Evolutionary conservation across 164 flowering plant species (phyloP).

Genomic region (Stephania cephalantha): DNA sequence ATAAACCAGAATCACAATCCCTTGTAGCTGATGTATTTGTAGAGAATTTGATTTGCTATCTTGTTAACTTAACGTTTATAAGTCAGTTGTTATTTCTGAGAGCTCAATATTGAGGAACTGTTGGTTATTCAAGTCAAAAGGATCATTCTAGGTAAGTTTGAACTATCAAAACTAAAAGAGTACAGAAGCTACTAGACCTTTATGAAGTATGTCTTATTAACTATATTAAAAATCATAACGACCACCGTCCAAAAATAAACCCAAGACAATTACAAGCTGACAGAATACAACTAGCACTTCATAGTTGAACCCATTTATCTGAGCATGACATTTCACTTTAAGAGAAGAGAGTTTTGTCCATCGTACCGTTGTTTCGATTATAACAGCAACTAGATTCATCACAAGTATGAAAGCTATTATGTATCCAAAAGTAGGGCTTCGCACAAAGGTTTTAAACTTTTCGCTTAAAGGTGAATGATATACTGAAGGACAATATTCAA

Average conservation of each 20-base stretch:
- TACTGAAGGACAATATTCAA: constrained; percentile 48
- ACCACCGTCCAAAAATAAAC: no score
- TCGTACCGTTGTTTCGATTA: constrained; percentile 89
- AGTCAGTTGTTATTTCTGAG: no score
- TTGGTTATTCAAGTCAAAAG: no score
- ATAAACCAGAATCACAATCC: no score
- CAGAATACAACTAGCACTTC: not conserved
- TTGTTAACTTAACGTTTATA: no score
- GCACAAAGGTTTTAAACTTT: constrained; percentile 67
- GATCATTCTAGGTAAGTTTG: no score
- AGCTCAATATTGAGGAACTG: no score
- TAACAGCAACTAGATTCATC: constrained; percentile 70
- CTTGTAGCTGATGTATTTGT: no score
- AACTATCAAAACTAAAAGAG: no score
- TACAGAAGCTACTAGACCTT: not conserved
- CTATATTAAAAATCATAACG: no score
- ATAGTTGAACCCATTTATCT: not conserved
- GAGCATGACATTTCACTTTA: not conserved
- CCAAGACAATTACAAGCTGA: not conserved
- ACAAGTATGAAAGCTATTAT: constrained; percentile 54
- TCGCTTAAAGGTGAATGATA: constrained; percentile 56
- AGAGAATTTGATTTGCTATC: no score
- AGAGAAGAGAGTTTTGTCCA: not conserved
- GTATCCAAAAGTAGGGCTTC: constrained; percentile 67
- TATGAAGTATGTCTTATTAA: no score